These are phyloP conservation scores for Symbiodinium pilosum DNA, from an alignment of 73 alveolate genomes.

Conservation along the genomic window DNA sequence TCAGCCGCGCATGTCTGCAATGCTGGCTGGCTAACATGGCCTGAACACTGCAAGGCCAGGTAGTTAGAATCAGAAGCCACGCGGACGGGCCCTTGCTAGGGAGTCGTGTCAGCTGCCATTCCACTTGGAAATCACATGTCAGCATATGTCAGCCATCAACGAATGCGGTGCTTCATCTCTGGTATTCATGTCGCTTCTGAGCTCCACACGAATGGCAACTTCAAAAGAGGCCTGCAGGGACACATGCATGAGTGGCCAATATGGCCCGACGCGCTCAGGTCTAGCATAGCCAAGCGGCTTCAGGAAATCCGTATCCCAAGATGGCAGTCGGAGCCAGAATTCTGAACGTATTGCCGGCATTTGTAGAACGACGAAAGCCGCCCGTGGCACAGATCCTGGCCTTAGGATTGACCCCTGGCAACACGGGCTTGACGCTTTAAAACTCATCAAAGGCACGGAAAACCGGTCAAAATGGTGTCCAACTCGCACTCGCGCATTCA, in stretches of 20 bases:
- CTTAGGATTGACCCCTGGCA: neutral
- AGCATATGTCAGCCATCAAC: neutral
- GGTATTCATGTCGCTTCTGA: neutral
- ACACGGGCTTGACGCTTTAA: neutral
- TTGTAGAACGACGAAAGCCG: neutral
- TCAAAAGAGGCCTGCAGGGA: neutral
- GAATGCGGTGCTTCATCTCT: neutral
- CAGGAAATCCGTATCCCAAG: slow-evolving; percentile 49
- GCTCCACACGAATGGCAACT: neutral
- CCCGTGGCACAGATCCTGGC: too few relatives aligned
- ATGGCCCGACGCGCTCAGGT: neutral
- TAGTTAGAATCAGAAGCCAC: too few relatives aligned
- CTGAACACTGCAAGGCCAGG: too few relatives aligned
- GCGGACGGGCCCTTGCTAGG: too few relatives aligned
- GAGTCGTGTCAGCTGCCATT: too few relatives aligned
- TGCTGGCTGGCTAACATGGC: too few relatives aligned
- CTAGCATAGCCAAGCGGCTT: slow-evolving; percentile 23
- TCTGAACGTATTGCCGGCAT: neutral
- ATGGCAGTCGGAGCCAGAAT: slow-evolving; percentile 52
- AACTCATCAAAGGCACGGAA: neutral
- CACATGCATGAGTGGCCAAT: neutral
- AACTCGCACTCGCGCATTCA: neutral
- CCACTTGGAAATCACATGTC: too few relatives aligned
- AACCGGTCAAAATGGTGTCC: neutral
- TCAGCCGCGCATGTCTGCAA: too few relatives aligned